A percentile compares a stretch with the other conserved stretches of the same genome.
Conservation (phyloP, 805 yeast genomes). For the Wickerhamiella shivajii region DNA sequence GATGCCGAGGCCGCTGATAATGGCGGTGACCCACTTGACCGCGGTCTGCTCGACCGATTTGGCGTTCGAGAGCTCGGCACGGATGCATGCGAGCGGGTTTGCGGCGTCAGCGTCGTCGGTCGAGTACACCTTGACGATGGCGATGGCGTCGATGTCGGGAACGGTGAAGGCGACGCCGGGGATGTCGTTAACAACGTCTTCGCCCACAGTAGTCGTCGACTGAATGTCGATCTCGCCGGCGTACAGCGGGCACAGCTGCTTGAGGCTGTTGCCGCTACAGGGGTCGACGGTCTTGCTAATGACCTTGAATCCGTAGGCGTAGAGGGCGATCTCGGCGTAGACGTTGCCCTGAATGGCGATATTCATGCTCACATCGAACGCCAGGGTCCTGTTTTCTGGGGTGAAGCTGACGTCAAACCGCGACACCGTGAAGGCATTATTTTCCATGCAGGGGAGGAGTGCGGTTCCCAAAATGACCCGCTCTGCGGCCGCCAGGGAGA, state of each 20-base stretch:
- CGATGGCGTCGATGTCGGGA: slow-evolving; percentile 76
- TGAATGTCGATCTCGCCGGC: slow-evolving; percentile 73
- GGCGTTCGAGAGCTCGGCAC: slow-evolving; percentile 60
- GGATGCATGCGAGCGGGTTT: slow-evolving; percentile 50
- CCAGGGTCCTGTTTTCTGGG: slow-evolving; percentile 54
- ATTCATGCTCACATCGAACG: slow-evolving; percentile 53
- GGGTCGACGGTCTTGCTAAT: slow-evolving; percentile 44
- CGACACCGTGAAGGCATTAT: slow-evolving; percentile 57
- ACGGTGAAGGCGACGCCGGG: slow-evolving; percentile 80
- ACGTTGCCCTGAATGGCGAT: slow-evolving; percentile 56
- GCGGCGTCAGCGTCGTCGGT: slow-evolving; percentile 25
- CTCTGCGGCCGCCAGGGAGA: no score
- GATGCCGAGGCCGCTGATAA: slow-evolving; percentile 76
- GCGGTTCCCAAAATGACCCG: slow-evolving; percentile 49
- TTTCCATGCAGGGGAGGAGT: slow-evolving; percentile 72
- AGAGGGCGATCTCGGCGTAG: slow-evolving; percentile 54
- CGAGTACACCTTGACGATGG: slow-evolving; percentile 37
- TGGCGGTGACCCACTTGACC: slow-evolving; percentile 89
- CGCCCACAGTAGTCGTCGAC: slow-evolving; percentile 42
- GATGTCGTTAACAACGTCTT: slow-evolving; percentile 36
- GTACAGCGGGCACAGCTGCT: slow-evolving; percentile 77
- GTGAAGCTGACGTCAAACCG: slow-evolving; percentile 61
- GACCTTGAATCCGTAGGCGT: slow-evolving; percentile 73
- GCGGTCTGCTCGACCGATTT: slow-evolving; percentile 68
- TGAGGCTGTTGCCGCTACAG: slow-evolving; percentile 46